A percentile compares a stretch with the other conserved stretches of the same genome.
Evolutionary conservation across 225 moss, liverwort and hornwort genomes (phyloP).

Genomic region (Sphagnum tenellum): DNA sequence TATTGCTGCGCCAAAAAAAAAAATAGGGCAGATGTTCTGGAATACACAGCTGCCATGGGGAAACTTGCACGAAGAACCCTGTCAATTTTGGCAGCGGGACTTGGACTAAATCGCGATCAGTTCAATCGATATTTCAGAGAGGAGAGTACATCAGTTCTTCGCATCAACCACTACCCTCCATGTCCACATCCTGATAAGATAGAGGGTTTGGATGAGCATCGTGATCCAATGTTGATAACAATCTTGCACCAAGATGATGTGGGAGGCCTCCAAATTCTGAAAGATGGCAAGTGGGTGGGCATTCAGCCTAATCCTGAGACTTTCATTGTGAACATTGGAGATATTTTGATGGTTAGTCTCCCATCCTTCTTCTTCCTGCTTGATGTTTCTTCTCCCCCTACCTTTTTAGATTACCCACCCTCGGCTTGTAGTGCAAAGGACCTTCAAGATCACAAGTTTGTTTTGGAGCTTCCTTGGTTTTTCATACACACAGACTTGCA

Average conservation of each 20-base stretch:
- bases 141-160: too few species aligned
- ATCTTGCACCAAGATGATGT: slow-evolving; percentile 28
- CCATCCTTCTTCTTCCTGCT: too few species aligned
- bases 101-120: not conserved
- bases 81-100: not conserved
- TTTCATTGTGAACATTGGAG: slow-evolving; percentile 29
- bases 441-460: too few species aligned
- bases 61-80: not conserved
- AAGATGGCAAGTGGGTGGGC: slow-evolving; percentile 23
- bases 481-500: too few species aligned
- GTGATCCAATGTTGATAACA: slow-evolving; percentile 27
- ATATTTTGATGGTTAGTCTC: slow-evolving; percentile 5
- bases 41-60: not conserved
- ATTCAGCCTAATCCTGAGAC: slow-evolving; percentile 25
- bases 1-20: not conserved
- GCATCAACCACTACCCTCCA: slow-evolving; percentile 33
- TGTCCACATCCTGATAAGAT: slow-evolving; percentile 19
- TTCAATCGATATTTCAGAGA: not conserved
- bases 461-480: too few species aligned
- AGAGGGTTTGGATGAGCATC: slow-evolving; percentile 21
- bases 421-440: too few species aligned
- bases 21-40: not conserved
- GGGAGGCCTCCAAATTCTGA: slow-evolving; percentile 29
- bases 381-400: too few species aligned
- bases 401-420: too few species aligned